Evolutionary conservation across 2,329 filamentous ascomycete species (phyloP).

Genomic region (Zymoseptoria tritici): DNA sequence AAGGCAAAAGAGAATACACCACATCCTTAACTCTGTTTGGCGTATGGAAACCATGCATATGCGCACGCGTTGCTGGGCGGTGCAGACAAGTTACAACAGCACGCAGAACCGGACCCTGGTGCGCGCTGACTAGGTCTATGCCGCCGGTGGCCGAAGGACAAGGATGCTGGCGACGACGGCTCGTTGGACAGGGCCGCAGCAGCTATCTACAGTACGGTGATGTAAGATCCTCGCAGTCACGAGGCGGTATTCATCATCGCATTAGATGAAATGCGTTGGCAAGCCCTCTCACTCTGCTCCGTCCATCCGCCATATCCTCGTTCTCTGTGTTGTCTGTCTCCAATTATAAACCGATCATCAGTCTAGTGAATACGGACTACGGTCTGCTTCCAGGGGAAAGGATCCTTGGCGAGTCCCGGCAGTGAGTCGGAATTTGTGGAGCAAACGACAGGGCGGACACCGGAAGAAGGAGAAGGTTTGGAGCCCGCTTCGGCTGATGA

Average conservation of each 20-base stretch:
- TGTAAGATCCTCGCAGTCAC: background rate
- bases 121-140: background rate
- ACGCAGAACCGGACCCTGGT: background rate
- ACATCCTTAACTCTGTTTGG: background rate
- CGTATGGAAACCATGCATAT: background rate
- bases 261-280: background rate
- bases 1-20: background rate
- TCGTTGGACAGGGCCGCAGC: background rate
- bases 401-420: background rate
- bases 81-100: background rate
- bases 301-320: too few species aligned
- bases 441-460: background rate
- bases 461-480: background rate
- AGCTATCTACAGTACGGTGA: background rate
- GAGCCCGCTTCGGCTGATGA: too few species aligned
- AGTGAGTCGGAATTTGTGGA: background rate
- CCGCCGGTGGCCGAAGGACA: background rate
- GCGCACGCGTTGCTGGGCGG: background rate
- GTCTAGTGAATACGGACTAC: background rate
- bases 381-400: background rate
- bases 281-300: background rate
- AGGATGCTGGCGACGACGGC: background rate
- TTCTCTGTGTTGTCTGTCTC: background rate
- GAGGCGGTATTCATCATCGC: background rate
- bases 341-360: background rate